phyloP scores from a whole-genome alignment of 352 stramenopile genomes.

The Phytopythium aichiense region DNA sequence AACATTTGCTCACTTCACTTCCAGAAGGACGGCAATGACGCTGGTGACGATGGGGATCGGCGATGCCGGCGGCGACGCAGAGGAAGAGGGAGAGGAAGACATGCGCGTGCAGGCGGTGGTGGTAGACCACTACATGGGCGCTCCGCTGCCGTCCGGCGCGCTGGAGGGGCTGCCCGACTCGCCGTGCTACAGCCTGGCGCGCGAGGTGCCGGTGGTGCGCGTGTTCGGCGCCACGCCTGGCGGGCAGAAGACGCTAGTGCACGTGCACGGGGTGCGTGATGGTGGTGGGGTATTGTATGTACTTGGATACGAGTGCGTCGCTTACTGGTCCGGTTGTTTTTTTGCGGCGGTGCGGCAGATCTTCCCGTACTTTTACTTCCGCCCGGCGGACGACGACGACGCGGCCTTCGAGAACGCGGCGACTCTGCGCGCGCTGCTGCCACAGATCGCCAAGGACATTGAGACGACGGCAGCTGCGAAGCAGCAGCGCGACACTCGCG shows the following conservation, averaged over 20 bases:
- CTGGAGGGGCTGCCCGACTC: conserved; percentile 42
- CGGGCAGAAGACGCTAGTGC: conserved; percentile 87
- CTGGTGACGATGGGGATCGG: neutral
- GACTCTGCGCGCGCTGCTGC: conserved; percentile 50
- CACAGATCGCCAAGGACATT: conserved; percentile 68
- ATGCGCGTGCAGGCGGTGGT: conserved; percentile 71
- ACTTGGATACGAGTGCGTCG: too few species aligned
- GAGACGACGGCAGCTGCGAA: conserved; percentile 48
- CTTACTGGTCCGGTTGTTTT: neutral
- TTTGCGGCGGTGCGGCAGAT: conserved; percentile 30
- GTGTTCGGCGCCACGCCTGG: conserved; percentile 88
- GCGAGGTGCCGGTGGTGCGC: conserved; percentile 80
- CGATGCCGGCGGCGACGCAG: neutral
- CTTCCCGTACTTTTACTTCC: conserved; percentile 89
- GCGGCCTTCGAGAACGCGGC: conserved; percentile 62
- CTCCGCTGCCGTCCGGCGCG: conserved; percentile 46
- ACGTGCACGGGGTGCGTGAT: conserved; percentile 77
- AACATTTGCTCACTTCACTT: neutral
- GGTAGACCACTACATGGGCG: conserved; percentile 80
- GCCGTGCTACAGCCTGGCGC: conserved; percentile 64
- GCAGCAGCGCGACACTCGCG: conserved; percentile 15
- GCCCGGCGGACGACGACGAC: conserved; percentile 48
- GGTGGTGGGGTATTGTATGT: neutral
- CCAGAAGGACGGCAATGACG: neutral
- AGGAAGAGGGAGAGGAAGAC: conserved; percentile 22